Conservation (phyloP, 2,329 filamentous ascomycete genomes). For the Cucurbitaria berberidis region DNA sequence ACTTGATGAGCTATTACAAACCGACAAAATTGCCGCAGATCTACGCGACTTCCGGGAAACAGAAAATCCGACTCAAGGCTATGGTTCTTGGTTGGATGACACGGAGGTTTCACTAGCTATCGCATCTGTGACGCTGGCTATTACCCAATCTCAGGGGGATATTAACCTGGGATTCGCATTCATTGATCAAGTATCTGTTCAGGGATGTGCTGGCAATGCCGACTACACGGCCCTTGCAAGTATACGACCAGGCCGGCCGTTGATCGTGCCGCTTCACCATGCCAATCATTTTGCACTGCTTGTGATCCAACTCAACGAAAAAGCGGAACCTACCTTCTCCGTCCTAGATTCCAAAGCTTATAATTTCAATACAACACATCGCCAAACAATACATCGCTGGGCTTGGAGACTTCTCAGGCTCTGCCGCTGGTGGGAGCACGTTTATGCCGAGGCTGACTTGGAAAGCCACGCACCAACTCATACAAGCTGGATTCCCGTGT, state of each 20-base stretch:
- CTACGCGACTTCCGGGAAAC: background rate
- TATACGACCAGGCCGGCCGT: slow-evolving; percentile 16
- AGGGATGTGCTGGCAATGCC: background rate
- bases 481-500: slow-evolving; percentile 7
- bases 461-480: background rate
- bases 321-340: slow-evolving; percentile 1
- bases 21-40: background rate
- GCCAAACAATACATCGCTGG: background rate
- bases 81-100: background rate
- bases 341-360: slow-evolving; percentile 16
- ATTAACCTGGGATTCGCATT: slow-evolving; percentile 8
- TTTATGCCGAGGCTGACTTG: background rate
- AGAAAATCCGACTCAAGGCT: background rate
- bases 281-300: slow-evolving; percentile 13
- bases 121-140: slow-evolving; percentile 14
- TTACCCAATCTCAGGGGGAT: slow-evolving; percentile 6
- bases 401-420: background rate
- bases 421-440: background rate
- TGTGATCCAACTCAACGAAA: slow-evolving; percentile 14
- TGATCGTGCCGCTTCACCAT: slow-evolving; percentile 7
- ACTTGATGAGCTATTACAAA: background rate
- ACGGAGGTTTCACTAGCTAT: slow-evolving; percentile 7
- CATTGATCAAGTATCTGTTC: background rate
- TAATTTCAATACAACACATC: background rate
- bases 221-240: background rate